Base-by-base conservation (phyloP, 331 rosid species). In the Quercus lobata region DNA sequence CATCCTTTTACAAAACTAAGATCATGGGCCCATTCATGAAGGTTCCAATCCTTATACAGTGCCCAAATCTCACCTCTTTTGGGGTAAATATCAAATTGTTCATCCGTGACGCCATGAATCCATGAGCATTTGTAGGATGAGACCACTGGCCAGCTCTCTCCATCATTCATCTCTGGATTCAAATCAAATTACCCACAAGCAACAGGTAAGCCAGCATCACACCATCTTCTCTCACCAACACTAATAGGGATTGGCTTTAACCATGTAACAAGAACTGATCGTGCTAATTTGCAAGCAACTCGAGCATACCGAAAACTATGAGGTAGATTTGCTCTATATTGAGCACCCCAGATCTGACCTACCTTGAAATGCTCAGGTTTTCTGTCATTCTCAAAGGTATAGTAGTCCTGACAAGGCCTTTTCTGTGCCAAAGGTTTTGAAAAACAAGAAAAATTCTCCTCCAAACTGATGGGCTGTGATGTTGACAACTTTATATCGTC, bases 11-110 rank as follows among this genome's bases (percentile, higher is more conserved):
- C 35, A 27, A 19, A 55, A 24, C 69, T 73, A 52, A 58, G 78
- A 72, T 57, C 24, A 65, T 57, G 25, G 3, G 69, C 65, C 79
- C 76, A 73, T 11, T 78, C 83, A 49, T 69, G 60, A 32, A 78
- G 49, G 7, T 49, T 37, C 74, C 73, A 76, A 46, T 74, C 62
- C 35, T 57, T 74, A 79, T 78, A 58, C 7, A 82, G 46, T 63
- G 85, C 85, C 85, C 82, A 82, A 30, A 82, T 65, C 71, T 82
- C 85, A 46, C 78, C 85, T 27, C 34, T 77, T 24, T 27, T 77
- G 11, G 85, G 85, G 27, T 63, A 83, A 73, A 83, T 83, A 37
- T 83, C 77, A 24, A 78, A 74, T 14, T 49, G 77, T 46, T 66
- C 80, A 55, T 58, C 60, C 35, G 55, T 63, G 56, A 32, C 12